These are phyloP conservation scores for Ceratocystiopsis sp. DNA, from an alignment of 2,329 filamentous ascomycete genomes.

Conservation along the genomic window DNA sequence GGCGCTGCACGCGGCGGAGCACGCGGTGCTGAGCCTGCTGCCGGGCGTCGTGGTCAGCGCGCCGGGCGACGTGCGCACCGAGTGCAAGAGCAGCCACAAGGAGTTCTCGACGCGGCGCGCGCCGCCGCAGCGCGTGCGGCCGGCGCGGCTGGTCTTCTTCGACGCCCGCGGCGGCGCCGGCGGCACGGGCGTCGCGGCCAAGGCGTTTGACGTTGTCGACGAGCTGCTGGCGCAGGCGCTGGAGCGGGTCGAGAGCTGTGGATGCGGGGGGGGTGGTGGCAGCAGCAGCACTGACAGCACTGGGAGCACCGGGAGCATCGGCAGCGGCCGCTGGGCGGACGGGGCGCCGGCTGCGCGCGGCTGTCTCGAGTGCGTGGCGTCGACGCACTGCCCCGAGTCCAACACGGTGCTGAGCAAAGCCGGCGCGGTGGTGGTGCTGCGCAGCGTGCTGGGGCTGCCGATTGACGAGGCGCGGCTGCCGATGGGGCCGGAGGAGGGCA, in stretches of 20 bases:
- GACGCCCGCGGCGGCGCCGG: conserved; percentile 78
- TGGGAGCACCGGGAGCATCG: no score
- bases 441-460: conserved; percentile 54
- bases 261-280: no score
- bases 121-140: conserved; percentile 59
- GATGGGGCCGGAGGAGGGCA: conserved; percentile 61
- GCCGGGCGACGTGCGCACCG: conserved; percentile 82
- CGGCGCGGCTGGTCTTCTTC: conserved; percentile 82
- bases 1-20: conserved; percentile 87
- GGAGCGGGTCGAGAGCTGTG: conserved; percentile 56
- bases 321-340: conserved; percentile 39
- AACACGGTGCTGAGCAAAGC: conserved; percentile 93
- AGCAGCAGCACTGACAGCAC: no score
- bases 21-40: conserved; percentile 72
- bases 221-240: conserved; percentile 60
- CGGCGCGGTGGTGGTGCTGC: conserved; percentile 66
- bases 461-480: conserved; percentile 74
- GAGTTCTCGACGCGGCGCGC: conserved; percentile 54
- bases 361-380: conserved; percentile 80
- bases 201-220: conserved; percentile 87
- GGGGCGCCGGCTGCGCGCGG: conserved; percentile 89
- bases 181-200: conserved; percentile 74
- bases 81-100: conserved; percentile 80
- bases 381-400: conserved; percentile 65
- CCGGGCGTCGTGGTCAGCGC: conserved; percentile 82